phyloP scores from a whole-genome alignment of 2,329 filamentous ascomycete genomes.

The Westerdykella sp. region DNA sequence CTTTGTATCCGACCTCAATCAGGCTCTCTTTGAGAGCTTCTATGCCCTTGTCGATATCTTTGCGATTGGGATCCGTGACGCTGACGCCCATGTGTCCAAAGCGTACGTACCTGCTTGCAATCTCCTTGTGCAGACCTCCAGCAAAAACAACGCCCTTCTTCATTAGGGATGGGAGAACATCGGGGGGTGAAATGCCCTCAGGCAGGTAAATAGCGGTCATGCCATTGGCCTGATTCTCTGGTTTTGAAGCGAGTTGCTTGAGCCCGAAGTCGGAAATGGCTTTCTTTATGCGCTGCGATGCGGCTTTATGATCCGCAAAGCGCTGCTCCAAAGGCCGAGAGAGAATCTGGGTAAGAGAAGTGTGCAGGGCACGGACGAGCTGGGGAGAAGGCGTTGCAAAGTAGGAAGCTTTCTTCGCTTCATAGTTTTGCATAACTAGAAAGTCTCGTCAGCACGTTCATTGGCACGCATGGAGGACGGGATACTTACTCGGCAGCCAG shows the following conservation, averaged over 20 bases:
- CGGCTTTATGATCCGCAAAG: constrained; percentile 72
- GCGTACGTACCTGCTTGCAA: constrained; percentile 85
- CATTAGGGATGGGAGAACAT: constrained; percentile 76
- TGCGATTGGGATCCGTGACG: constrained; percentile 71
- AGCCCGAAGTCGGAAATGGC: constrained; percentile 73
- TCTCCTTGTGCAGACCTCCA: constrained; percentile 92
- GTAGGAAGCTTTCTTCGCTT: constrained; percentile 94
- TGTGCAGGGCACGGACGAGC: constrained; percentile 87
- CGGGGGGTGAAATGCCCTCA: constrained; percentile 70
- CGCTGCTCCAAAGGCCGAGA: constrained; percentile 72
- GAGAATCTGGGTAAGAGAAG: constrained; percentile 78
- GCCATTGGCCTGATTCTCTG: constrained; percentile 87
- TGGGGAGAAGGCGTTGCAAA: constrained; percentile 96
- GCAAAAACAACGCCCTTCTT: constrained; percentile 91
- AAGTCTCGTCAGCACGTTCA: constrained; percentile 9
- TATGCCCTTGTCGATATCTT: constrained; percentile 79
- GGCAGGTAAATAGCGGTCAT: constrained; percentile 98
- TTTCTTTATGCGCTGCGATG: constrained; percentile 81
- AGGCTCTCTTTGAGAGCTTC: constrained; percentile 69
- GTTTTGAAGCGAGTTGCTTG: constrained; percentile 76
- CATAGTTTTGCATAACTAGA: constrained; percentile 95
- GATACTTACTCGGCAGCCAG: constrained; percentile 72
- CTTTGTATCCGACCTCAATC: constrained; percentile 62
- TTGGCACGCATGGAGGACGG: constrained; percentile 1
- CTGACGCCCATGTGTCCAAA: constrained; percentile 98